These are phyloP conservation scores for Lachnellula willkommii DNA, from an alignment of 2,329 filamentous ascomycete species.

Conservation along the genomic window DNA sequence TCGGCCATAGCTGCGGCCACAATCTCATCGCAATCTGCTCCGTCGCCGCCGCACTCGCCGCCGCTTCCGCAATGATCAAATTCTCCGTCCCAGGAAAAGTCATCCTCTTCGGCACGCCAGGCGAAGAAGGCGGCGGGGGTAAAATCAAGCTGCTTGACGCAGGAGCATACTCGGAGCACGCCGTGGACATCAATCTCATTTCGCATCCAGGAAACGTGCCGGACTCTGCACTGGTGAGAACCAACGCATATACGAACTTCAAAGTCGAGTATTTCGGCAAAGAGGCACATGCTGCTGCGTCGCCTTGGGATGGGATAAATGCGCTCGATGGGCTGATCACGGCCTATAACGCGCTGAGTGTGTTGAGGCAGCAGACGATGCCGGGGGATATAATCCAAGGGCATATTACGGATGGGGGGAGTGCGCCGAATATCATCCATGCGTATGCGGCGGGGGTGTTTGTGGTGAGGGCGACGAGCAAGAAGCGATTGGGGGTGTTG, in stretches of 20 bases:
- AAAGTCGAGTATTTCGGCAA: conserved; percentile 49
- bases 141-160: conserved; percentile 42
- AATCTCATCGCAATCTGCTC: conserved; percentile 38
- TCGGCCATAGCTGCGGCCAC: conserved; percentile 41
- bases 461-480: conserved; percentile 40
- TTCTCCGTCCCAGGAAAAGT: conserved; percentile 26
- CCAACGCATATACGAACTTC: conserved; percentile 46
- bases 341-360: conserved; percentile 32
- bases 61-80: conserved; percentile 20
- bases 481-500: conserved; percentile 37
- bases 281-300: conserved; percentile 40
- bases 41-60: conserved; percentile 35
- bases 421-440: conserved; percentile 37
- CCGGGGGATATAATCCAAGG: conserved; percentile 33
- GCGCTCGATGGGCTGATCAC: conserved; percentile 36
- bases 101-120: conserved; percentile 29
- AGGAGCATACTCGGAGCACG: conserved; percentile 37
- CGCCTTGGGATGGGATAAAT: conserved; percentile 37
- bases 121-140: conserved; percentile 30
- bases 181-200: conserved; percentile 37
- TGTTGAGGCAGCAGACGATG: conserved; percentile 31
- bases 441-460: conserved; percentile 31
- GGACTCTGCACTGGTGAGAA: conserved; percentile 45
- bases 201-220: conserved; percentile 33
- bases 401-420: conserved; percentile 36